These are phyloP conservation scores for Talaromyces stipitatus DNA, from an alignment of 495 filamentous ascomycete species.

Conservation along the genomic window DNA sequence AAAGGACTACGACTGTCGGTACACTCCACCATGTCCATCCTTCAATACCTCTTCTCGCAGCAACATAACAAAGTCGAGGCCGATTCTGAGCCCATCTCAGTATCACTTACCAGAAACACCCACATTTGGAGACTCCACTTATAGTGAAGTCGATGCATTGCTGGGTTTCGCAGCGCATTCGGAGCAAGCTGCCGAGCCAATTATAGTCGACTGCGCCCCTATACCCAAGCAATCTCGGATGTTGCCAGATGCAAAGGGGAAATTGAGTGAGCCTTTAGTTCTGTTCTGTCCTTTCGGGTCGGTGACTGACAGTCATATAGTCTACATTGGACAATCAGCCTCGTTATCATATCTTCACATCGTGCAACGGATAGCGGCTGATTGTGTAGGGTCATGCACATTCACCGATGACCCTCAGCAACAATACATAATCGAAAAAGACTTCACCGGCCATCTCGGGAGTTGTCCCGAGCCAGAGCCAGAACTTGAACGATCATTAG, in stretches of 20 bases:
- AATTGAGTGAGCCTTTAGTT: background rate
- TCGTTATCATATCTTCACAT: constrained; percentile 9
- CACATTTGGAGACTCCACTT: background rate
- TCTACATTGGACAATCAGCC: constrained; percentile 11
- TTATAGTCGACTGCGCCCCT: background rate
- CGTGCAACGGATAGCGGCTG: constrained; percentile 2
- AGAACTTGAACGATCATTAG: background rate
- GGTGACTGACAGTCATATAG: background rate
- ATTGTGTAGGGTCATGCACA: constrained; percentile 6
- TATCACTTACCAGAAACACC: background rate
- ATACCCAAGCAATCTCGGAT: background rate
- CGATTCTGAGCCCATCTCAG: background rate
- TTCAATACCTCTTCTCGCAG: background rate
- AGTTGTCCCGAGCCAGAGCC: background rate
- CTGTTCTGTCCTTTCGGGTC: background rate
- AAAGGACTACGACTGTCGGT: background rate
- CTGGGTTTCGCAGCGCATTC: background rate
- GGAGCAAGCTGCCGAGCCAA: background rate
- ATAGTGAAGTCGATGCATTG: background rate
- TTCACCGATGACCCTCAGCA: constrained; percentile 8
- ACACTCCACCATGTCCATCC: background rate
- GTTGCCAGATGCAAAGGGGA: background rate
- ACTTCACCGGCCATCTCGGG: background rate
- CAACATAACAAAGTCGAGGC: background rate
- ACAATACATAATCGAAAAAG: constrained; percentile 10